These are phyloP conservation scores for Tulasnella sp. DNA, from an alignment of 768 basidiomycete genomes.

Conservation along the genomic window DNA sequence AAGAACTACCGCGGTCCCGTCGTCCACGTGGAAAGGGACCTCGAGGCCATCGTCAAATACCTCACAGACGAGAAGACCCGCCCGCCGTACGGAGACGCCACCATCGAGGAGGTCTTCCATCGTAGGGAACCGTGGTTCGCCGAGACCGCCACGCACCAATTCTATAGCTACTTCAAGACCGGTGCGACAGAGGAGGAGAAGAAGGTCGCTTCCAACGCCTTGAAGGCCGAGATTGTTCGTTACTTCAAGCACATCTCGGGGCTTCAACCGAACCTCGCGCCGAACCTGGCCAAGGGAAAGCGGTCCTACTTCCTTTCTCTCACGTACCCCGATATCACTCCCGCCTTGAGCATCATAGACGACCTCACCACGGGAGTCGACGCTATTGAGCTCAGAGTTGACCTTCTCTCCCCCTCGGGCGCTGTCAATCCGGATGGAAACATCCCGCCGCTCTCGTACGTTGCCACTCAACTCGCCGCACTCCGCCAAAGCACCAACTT, in stretches of 20 bases:
- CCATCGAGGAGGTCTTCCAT: conserved; percentile 69
- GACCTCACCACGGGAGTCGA: conserved; percentile 75
- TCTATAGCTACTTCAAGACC: conserved; percentile 54
- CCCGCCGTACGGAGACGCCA: conserved; percentile 74
- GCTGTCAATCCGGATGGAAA: conserved; percentile 32
- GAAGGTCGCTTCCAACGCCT: background rate
- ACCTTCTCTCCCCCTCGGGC: conserved; percentile 54
- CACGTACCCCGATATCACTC: conserved; percentile 79
- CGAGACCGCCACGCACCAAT: conserved; percentile 72
- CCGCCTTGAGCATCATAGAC: conserved; percentile 55
- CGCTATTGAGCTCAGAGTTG: conserved; percentile 88
- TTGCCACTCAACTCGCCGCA: conserved; percentile 67
- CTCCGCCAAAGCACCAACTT: conserved; percentile 66
- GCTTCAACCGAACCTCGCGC: conserved; percentile 47
- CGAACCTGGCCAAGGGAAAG: conserved; percentile 36
- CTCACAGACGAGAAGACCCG: conserved; percentile 62
- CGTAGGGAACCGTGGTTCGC: conserved; percentile 80
- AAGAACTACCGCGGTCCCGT: conserved; percentile 55
- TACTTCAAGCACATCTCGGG: conserved; percentile 89
- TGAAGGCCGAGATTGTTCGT: conserved; percentile 46
- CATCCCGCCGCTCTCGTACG: conserved; percentile 59
- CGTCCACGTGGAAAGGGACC: conserved; percentile 70
- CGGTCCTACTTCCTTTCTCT: conserved; percentile 90
- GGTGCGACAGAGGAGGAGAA: background rate
- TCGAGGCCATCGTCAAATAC: conserved; percentile 73